A percentile compares a stretch with the other conserved stretches of the same genome.
Evolutionary conservation across 805 yeast genomes (phyloP).

Genomic region (Cyberlindnera subsufficiens): DNA sequence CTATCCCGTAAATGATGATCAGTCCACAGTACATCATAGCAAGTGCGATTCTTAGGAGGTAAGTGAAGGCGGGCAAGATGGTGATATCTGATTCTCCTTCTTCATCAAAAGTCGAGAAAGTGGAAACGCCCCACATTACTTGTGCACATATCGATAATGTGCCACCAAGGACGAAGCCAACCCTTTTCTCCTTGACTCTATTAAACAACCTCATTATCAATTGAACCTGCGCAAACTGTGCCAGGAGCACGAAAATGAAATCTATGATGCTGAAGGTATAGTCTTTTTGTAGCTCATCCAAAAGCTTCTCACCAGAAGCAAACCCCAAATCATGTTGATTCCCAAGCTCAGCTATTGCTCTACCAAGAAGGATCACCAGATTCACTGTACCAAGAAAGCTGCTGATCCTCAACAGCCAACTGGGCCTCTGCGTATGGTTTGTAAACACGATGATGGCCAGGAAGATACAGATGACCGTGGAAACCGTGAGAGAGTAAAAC

Average conservation of each 20-base stretch:
- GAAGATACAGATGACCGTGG: slow-evolving; percentile 59
- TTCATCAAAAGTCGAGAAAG: slow-evolving; percentile 31
- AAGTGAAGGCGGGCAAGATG: slow-evolving; percentile 67
- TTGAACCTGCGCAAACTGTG: slow-evolving; percentile 67
- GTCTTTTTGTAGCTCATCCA: slow-evolving; percentile 38
- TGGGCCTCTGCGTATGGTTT: slow-evolving; percentile 58
- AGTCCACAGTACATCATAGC: slow-evolving; percentile 64
- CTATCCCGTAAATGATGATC: slow-evolving; percentile 45
- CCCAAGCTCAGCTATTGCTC: slow-evolving; percentile 40
- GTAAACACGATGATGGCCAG: slow-evolving; percentile 60
- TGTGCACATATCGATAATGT: slow-evolving; percentile 50
- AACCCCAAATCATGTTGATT: slow-evolving; percentile 38
- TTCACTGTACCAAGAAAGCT: slow-evolving; percentile 50
- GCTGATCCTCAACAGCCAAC: slow-evolving; percentile 43
- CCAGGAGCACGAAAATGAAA: slow-evolving; percentile 47
- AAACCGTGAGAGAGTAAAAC: slow-evolving; percentile 54
- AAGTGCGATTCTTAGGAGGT: slow-evolving; percentile 65
- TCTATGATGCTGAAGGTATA: slow-evolving; percentile 49
- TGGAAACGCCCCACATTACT: slow-evolving; percentile 64
- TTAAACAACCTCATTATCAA: slow-evolving; percentile 62
- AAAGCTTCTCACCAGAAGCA: slow-evolving; percentile 35
- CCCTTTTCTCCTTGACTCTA: slow-evolving; percentile 61
- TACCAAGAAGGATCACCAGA: slow-evolving; percentile 43
- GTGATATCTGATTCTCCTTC: slow-evolving; percentile 35
- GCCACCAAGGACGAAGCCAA: slow-evolving; percentile 54